Percentiles rank a stretch among this genome's conserved stretches.
Conservation (phyloP, 2,329 filamentous ascomycete species). For the Colletotrichum plurivorum region DNA sequence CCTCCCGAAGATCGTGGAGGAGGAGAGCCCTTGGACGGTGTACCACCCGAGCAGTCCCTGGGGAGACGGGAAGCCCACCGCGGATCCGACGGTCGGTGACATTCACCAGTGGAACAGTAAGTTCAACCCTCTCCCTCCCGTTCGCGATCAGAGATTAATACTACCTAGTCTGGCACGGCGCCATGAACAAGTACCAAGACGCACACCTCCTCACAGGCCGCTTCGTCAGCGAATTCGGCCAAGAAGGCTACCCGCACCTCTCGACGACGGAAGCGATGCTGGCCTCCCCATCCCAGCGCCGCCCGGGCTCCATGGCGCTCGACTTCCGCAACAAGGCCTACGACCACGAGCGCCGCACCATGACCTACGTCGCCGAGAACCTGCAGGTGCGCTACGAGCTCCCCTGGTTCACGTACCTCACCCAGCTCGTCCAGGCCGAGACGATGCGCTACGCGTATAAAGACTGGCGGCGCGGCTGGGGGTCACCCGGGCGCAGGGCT, state of each 20-base stretch:
- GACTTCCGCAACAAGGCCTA: slow-evolving; percentile 90
- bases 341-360: slow-evolving; percentile 81
- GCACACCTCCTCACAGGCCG: slow-evolving; percentile 78
- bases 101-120: slow-evolving; percentile 79
- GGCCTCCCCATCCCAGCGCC: slow-evolving; percentile 64
- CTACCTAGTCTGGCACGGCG: slow-evolving; percentile 78
- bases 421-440: slow-evolving; percentile 68
- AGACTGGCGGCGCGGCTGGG: slow-evolving; percentile 75
- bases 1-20: slow-evolving; percentile 74
- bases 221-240: slow-evolving; percentile 87
- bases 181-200: slow-evolving; percentile 83
- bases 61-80: slow-evolving; percentile 75
- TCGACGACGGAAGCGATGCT: slow-evolving; percentile 79
- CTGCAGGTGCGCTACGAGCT: slow-evolving; percentile 69
- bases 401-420: slow-evolving; percentile 83
- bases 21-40: slow-evolving; percentile 74
- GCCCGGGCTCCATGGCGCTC: slow-evolving; percentile 79
- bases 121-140: slow-evolving; percentile 55
- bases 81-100: slow-evolving; percentile 80
- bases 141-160: not conserved
- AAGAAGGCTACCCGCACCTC: slow-evolving; percentile 84
- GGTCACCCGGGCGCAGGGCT: slow-evolving; percentile 66
- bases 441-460: slow-evolving; percentile 66
- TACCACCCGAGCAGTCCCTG: slow-evolving; percentile 83
- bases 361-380: slow-evolving; percentile 83